Conservation (phyloP, 345 rosid genomes). For the Euphorbia peplus region DNA sequence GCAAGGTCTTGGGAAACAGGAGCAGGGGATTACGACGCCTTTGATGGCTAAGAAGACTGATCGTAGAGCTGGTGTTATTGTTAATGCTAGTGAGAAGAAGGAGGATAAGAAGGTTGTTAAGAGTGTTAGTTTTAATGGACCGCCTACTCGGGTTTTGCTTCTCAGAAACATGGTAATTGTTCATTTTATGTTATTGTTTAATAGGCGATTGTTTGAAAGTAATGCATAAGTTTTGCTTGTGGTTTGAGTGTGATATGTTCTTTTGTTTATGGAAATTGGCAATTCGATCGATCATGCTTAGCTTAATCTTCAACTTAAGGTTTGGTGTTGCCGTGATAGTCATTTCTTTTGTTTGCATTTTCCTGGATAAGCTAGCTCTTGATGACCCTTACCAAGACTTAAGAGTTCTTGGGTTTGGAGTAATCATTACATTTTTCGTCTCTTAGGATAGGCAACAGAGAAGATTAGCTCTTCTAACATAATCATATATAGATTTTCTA, state of each 20-base stretch:
- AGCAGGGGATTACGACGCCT: conserved; percentile 96
- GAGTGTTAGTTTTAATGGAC: conserved; percentile 76
- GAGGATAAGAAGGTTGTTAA: conserved; percentile 86
- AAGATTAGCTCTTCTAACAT: background rate
- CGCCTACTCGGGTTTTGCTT: conserved; percentile 80
- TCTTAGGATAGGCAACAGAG: background rate
- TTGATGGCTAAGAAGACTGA: conserved; percentile 98
- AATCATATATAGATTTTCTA: background rate
- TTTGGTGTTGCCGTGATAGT: background rate
- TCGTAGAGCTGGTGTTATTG: conserved; percentile 96
- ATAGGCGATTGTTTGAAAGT: background rate
- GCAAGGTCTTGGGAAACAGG: conserved; percentile 92
- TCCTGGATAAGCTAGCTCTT: conserved; percentile 3
- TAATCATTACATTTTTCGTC: background rate
- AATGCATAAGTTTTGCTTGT: background rate
- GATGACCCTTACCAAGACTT: background rate
- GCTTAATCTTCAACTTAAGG: background rate
- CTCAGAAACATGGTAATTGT: conserved; percentile 85
- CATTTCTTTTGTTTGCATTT: background rate
- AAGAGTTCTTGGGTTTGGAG: background rate
- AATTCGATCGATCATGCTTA: background rate
- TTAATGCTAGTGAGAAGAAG: conserved; percentile 78
- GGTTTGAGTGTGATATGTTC: background rate
- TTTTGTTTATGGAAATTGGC: background rate
- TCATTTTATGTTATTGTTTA: background rate